Evolutionary conservation across 345 rosid species (phyloP), one percentile per base, ranked within the genome.

Genomic region (Citrus glauca): DNA sequence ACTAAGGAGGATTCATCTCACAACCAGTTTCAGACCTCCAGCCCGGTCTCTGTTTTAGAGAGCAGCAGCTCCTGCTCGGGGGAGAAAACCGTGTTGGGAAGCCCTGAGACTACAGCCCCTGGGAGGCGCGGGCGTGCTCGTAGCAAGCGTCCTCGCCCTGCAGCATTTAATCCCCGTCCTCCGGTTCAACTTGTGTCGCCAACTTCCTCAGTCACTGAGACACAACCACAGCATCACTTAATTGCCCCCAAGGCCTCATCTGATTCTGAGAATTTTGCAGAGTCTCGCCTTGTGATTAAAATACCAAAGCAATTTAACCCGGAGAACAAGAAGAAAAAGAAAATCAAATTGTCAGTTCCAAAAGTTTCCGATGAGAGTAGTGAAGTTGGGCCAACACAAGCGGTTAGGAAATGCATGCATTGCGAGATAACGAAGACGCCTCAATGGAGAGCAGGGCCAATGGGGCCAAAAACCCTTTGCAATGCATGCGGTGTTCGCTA

Each of bases 401-500:
- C 91, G 0, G 88, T 87, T 22, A 89, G 98, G 90, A 94, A 92
- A 86, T 97, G 99, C 66, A 71, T 94, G 93, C 99, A 97, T 37
- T 97, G 98, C 30, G 98, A 94, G 84, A 90, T 94, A 42, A 97
- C 98, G 2, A 92, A 91, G 89, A 97, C 99, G 0, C 99, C 99
- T 0, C 99, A 97, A 78, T 97, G 99, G 99, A 88, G 99, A 79
- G 95, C 97, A 6, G 99, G 99, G 2, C 99, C 99, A 35, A 84
- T 91, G 97, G 99, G 99, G 1, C 98, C 98, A 6, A 96, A 96
- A 84, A 94, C 99, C 10, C 98, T 96, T 35, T 93, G 99, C 88
- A 96, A 96, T 37, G 99, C 99, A 5, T 97, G 99, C 1, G 99
- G 99, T 0, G 98, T 97, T 25, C 95, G 98, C 30, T 88, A 87